Evolutionary conservation across 208 protist species (phyloP).

Genomic region (Jaenimonas drosophilae): DNA sequence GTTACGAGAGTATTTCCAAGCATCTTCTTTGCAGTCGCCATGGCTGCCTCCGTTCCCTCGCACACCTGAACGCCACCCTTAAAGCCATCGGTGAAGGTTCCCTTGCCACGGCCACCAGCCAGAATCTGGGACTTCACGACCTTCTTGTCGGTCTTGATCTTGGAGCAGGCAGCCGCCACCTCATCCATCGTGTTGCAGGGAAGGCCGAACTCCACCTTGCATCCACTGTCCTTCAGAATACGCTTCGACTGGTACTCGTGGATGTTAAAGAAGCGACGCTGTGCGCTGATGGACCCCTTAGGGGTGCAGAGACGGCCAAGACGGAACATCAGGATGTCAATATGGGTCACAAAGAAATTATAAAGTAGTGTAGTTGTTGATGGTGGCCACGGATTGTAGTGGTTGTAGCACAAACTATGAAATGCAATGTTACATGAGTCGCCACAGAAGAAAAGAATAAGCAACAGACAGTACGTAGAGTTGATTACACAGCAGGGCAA

Average conservation of each 20-base stretch:
- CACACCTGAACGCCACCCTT: constrained; percentile 90
- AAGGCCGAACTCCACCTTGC: constrained; percentile 89
- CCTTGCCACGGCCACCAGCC: constrained; percentile 98
- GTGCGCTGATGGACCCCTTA: constrained; percentile 24
- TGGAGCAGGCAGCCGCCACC: constrained; percentile 80
- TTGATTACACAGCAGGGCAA: not conserved
- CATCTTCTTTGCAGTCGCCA: constrained; percentile 92
- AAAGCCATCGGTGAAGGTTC: constrained; percentile 96
- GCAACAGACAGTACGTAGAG: not conserved
- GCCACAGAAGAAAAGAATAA: constrained; percentile 1
- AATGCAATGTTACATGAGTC: too few relatives aligned
- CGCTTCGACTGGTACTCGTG: constrained; percentile 91
- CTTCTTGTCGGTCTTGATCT: constrained; percentile 87
- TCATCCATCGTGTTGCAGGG: constrained; percentile 76
- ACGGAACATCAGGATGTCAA: constrained; percentile 43
- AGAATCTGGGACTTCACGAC: constrained; percentile 99
- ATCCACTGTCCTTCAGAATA: constrained; percentile 82
- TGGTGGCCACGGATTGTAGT: too few relatives aligned
- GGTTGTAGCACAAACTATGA: too few relatives aligned
- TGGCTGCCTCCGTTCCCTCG: constrained; percentile 72
- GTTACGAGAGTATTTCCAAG: constrained; percentile 97
- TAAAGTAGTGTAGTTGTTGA: too few relatives aligned
- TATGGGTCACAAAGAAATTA: not conserved
- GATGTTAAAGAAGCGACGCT: constrained; percentile 88
- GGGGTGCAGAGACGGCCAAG: constrained; percentile 55